phyloP scores from a whole-genome alignment of 208 protist species.

The Strigomonas culicis region DNA sequence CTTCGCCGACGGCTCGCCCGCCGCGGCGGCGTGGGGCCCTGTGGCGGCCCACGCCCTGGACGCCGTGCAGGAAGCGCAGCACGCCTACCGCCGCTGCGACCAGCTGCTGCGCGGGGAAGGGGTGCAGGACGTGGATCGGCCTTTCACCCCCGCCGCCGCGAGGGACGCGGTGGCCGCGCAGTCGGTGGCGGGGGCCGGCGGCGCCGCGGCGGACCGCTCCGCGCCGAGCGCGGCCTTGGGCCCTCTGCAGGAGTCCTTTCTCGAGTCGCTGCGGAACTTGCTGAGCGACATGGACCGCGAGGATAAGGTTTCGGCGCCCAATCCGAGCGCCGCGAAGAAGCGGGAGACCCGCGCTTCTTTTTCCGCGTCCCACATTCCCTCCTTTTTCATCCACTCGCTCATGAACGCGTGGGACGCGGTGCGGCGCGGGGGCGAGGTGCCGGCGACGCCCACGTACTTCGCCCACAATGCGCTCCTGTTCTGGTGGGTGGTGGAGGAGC shows the following conservation, averaged over 20 bases:
- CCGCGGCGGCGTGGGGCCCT: background rate
- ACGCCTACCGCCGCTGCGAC: background rate
- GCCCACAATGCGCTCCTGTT: conserved; percentile 34
- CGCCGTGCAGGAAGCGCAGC: background rate
- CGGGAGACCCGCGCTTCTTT: background rate
- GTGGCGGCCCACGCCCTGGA: background rate
- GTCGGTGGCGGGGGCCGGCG: background rate
- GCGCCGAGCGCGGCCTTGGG: conserved; percentile 1
- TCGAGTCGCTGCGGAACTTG: conserved; percentile 10
- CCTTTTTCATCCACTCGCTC: conserved; percentile 31
- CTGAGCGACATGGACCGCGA: conserved; percentile 15
- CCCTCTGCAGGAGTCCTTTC: conserved; percentile 14
- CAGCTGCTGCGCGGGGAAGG: background rate
- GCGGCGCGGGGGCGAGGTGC: conserved; percentile 28
- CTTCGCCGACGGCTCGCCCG: background rate
- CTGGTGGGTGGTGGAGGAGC: conserved; percentile 53
- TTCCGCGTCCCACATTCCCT: conserved; percentile 10
- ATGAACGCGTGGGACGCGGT: conserved; percentile 44
- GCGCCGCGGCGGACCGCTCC: background rate
- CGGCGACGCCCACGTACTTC: conserved; percentile 35
- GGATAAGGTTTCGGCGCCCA: conserved; percentile 1
- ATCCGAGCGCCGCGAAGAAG: background rate
- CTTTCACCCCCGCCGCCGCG: background rate
- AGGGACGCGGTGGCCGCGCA: background rate
- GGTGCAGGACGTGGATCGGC: conserved; percentile 3